These are phyloP conservation scores for Blastocystis sp. DNA, from an alignment of 352 stramenopile species.

Conservation along the genomic window DNA sequence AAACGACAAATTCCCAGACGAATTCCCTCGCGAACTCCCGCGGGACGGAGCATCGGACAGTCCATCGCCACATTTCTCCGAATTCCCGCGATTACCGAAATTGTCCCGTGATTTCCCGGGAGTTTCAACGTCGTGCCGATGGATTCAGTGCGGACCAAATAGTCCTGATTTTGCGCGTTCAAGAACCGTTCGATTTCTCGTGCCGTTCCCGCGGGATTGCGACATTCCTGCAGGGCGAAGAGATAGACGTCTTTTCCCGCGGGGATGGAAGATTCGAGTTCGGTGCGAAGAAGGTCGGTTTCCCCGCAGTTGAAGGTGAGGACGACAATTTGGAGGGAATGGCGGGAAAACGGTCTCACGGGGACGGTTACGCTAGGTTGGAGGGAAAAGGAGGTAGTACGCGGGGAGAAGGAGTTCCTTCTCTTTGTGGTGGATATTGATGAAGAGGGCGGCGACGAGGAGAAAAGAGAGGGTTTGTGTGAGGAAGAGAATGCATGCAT, in stretches of 20 bases:
- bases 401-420: background rate
- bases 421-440: background rate
- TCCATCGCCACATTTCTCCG: background rate
- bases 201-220: background rate
- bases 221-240: slow-evolving; percentile 19
- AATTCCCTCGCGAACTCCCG: background rate
- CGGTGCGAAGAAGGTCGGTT: background rate
- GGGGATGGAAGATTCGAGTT: background rate
- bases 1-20: background rate
- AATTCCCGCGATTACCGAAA: background rate
- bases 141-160: background rate
- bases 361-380: too few species aligned
- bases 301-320: slow-evolving; percentile 5
- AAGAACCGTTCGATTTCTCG: background rate
- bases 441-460: background rate
- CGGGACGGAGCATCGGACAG: background rate
- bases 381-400: too few species aligned
- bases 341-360: too few species aligned
- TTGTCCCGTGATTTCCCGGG: background rate
- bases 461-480: background rate
- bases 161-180: background rate
- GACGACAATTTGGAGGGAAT: background rate
- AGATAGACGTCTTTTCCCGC: slow-evolving; percentile 17
- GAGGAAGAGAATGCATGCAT: background rate
- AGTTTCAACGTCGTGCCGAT: background rate